A percentile compares a stretch with the other conserved stretches of the same genome.
These are phyloP conservation scores for Leucocoprinus sp. DNA, from an alignment of 768 basidiomycete species.

Conservation along the genomic window DNA sequence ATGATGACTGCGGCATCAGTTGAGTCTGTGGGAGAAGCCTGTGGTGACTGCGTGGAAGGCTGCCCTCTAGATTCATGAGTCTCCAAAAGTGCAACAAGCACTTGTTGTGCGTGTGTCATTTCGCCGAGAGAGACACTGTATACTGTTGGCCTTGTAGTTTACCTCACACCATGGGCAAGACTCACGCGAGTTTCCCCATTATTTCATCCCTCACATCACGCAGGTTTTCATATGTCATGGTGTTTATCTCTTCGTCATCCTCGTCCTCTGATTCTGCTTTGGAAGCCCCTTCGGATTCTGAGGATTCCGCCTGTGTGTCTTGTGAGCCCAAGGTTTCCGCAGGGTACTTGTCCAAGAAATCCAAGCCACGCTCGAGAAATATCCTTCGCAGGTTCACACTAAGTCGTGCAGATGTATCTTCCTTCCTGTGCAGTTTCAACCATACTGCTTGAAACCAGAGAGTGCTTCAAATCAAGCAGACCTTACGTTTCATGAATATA, in stretches of 20 bases:
- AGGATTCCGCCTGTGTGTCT: slow-evolving; percentile 20
- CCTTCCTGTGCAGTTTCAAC: slow-evolving; percentile 30
- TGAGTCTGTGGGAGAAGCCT: slow-evolving; percentile 19
- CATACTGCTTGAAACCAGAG: slow-evolving; percentile 14
- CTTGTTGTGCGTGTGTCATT: slow-evolving; percentile 68
- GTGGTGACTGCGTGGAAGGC: slow-evolving; percentile 9
- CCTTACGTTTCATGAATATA: slow-evolving; percentile 67
- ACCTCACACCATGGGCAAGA: slow-evolving; percentile 10
- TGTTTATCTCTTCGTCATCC: slow-evolving; percentile 24
- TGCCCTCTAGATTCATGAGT: too few species aligned
- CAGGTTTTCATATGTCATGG: slow-evolving; percentile 70
- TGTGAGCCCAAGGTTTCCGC: slow-evolving; percentile 11
- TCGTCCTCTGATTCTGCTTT: slow-evolving; percentile 20
- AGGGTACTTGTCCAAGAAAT: slow-evolving; percentile 54
- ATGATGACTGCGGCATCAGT: slow-evolving; percentile 5
- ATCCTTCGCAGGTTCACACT: slow-evolving; percentile 61
- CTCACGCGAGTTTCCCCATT: slow-evolving; percentile 66
- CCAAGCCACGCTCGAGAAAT: slow-evolving; percentile 63
- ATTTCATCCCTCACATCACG: slow-evolving; percentile 68
- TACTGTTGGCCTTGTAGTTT: slow-evolving; percentile 10
- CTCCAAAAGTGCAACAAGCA: slow-evolving; percentile 52
- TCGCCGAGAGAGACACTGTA: slow-evolving; percentile 68
- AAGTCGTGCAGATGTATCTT: slow-evolving; percentile 49
- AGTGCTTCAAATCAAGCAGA: slow-evolving; percentile 8
- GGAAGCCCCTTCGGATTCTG: slow-evolving; percentile 16